Evolutionary conservation across 176 grass and related monocot genomes (phyloP).

Genomic region (Aegilops umbellulata): DNA sequence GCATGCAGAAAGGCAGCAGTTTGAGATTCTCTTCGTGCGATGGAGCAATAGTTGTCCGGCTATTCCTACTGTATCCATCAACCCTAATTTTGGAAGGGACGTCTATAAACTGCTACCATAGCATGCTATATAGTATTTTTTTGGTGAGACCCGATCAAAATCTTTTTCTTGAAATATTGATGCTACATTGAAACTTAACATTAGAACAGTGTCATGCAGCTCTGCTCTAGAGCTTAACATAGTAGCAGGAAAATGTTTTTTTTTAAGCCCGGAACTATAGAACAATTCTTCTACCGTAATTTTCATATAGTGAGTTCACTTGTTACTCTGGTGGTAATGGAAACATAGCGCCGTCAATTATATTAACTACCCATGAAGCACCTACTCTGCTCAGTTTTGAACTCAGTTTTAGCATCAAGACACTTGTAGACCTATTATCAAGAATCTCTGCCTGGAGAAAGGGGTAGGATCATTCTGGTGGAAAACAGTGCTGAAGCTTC

Average conservation of each 20-base stretch:
- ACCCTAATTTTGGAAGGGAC: background rate
- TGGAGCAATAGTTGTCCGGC: slow-evolving; percentile 25
- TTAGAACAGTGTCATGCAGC: background rate
- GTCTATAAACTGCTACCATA: background rate
- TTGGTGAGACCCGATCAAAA: background rate
- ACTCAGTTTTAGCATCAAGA: background rate
- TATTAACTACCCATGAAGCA: slow-evolving; percentile 4
- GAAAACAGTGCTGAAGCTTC: too few relatives aligned
- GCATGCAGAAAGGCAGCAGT: slow-evolving; percentile 14
- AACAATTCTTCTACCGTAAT: too few relatives aligned
- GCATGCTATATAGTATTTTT: background rate
- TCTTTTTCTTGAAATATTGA: background rate
- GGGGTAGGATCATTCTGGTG: too few relatives aligned
- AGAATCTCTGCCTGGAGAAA: too few relatives aligned
- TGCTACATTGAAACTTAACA: background rate
- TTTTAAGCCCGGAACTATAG: too few relatives aligned
- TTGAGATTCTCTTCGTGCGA: background rate
- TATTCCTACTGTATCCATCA: background rate
- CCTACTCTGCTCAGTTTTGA: background rate
- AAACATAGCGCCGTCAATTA: background rate
- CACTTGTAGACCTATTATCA: background rate
- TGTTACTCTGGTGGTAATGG: background rate
- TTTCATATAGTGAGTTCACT: background rate
- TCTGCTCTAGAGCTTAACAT: background rate
- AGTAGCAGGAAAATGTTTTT: background rate